phyloP scores from a whole-genome alignment of 2,329 filamentous ascomycete genomes.

The Venturia carpophila region DNA sequence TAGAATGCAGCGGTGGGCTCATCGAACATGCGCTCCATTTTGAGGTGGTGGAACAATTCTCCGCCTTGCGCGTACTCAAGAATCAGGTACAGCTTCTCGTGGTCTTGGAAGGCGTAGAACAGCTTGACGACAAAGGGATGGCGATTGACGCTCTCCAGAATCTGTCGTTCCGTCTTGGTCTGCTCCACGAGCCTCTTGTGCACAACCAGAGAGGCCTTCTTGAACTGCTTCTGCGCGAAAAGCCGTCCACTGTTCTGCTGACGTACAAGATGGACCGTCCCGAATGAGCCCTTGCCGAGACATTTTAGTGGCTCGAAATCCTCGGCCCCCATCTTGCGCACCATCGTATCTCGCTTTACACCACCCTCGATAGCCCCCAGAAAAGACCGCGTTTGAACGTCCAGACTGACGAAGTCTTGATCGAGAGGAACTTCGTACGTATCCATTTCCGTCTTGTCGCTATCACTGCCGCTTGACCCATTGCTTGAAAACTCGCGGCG shows the following conservation, averaged over 20 bases:
- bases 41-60: conserved; percentile 92
- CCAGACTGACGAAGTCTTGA: conserved; percentile 70
- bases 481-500: conserved; percentile 44
- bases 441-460: conserved; percentile 63
- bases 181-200: conserved; percentile 95
- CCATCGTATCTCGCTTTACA: conserved; percentile 44
- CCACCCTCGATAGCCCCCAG: conserved; percentile 42
- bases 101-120: conserved; percentile 97
- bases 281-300: conserved; percentile 92
- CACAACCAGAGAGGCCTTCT: conserved; percentile 89
- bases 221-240: conserved; percentile 97
- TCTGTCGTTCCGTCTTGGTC: conserved; percentile 91
- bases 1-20: conserved; percentile 90
- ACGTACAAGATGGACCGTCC: conserved; percentile 88
- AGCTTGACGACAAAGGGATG: conserved; percentile 98
- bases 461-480: conserved; percentile 49
- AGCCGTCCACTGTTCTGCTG: conserved; percentile 79
- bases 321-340: conserved; percentile 79
- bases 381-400: conserved; percentile 36
- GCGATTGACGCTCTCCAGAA: conserved; percentile 89
- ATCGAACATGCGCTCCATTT: conserved; percentile 88
- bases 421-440: conserved; percentile 82
- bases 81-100: conserved; percentile 94
- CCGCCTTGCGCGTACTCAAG: conserved; percentile 96
- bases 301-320: conserved; percentile 90